phyloP scores from a whole-genome alignment of 2,329 filamentous ascomycete genomes.

The Arthroderma uncinatum region DNA sequence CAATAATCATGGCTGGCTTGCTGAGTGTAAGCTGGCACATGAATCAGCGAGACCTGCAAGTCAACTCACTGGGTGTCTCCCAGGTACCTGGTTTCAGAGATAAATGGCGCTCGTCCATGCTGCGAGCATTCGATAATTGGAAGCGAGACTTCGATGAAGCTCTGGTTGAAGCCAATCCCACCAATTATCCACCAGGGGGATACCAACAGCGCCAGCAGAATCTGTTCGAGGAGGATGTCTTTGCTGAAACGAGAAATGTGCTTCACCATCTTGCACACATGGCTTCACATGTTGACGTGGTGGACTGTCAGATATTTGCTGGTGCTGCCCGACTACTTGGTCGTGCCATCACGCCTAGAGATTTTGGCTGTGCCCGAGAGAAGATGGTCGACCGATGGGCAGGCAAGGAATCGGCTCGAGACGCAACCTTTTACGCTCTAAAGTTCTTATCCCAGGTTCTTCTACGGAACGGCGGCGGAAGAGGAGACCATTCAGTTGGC shows the following conservation, averaged over 20 bases:
- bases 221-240: constrained; percentile 49
- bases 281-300: constrained; percentile 93
- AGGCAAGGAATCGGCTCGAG: constrained; percentile 71
- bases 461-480: constrained; percentile 39
- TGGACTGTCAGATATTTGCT: constrained; percentile 95
- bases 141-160: constrained; percentile 81
- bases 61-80: constrained; percentile 71
- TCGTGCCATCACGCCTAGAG: constrained; percentile 68
- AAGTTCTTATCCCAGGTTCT: constrained; percentile 81
- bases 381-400: constrained; percentile 87
- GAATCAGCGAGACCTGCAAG: constrained; percentile 89
- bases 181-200: constrained; percentile 13
- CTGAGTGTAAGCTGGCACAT: constrained; percentile 95
- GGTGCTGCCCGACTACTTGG: constrained; percentile 76
- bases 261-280: constrained; percentile 92
- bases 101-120: constrained; percentile 79
- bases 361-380: constrained; percentile 66
- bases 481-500: constrained; percentile 14
- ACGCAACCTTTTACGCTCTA: constrained; percentile 85
- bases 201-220: constrained; percentile 20
- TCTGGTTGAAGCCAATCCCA: constrained; percentile 43
- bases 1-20: constrained; percentile 85
- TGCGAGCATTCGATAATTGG: constrained; percentile 87
- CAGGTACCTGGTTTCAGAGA: constrained; percentile 74
- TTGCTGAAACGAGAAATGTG: constrained; percentile 80